Base-by-base conservation (phyloP, 768 basidiomycete species). In the Tricholoma bakamatsutake region DNA sequence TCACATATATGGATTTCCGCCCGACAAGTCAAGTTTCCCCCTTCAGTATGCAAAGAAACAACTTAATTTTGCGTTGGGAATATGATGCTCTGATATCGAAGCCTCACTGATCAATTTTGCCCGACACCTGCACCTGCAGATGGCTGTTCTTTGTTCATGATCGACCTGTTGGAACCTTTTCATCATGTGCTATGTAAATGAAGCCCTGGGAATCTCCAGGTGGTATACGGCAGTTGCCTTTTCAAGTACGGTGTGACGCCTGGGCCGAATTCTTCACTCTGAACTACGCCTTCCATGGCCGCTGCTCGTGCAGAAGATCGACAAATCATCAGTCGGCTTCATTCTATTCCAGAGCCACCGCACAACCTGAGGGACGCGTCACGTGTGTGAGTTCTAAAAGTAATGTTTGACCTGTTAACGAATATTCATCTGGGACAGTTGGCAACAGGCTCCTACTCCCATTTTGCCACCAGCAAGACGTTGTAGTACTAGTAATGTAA, bases 221-320 rank as follows among this genome's bases (percentile, higher is more conserved):
- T 13, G n/a, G n/a, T n/a, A n/a, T n/a, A 15, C 37, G n/a, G 6
- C n/a, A 35, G 56, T 61, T 60, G 50, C 61, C 61, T 54, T 59
- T 60, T 61, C 9, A 35, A 13, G 34, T 35, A 24, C 21, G 21
- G 21, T 24, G 21, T 24, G 21, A 24, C 21, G 21, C 21, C 21
- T 24, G 21, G 21, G 21, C 21, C 21, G 21, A 24, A 24, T 24
- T 1, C 21, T 24, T 24, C 21, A 24, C 21, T 24, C 21, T 24
- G 21, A 24, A 24, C 21, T 24, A 24, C 49, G 17, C n/a, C 42
- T 51, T 35, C 54, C 45, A 43, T 58, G 50, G 52, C 52, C 52
- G 34, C 48, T 50, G 12, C 50, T 28, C 35, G 17, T 37, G 39
- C 48, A 8, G 47, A 18, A 39, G 61, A 62, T 7, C 43, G 50